phyloP scores from a whole-genome alignment of 805 yeast genomes.

The Ogataea saltuana region DNA sequence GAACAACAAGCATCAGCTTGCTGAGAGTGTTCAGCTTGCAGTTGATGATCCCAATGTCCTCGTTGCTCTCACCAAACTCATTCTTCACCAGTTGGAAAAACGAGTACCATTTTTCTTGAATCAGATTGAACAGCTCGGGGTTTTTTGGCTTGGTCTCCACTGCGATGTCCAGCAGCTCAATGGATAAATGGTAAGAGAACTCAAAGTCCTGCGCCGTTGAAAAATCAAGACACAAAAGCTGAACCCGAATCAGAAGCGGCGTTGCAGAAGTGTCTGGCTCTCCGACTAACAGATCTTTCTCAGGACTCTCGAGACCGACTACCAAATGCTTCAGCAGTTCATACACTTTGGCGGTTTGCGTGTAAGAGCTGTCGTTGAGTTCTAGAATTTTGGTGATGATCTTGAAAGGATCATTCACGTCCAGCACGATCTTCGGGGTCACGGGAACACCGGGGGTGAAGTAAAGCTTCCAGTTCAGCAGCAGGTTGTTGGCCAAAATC shows the following conservation, averaged over 20 bases:
- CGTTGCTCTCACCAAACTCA: slow-evolving; percentile 27
- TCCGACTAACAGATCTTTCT: no score
- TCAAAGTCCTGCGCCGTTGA: slow-evolving; percentile 64
- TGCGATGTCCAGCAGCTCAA: slow-evolving; percentile 38
- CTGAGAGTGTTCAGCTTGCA: slow-evolving; percentile 57
- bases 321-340: slow-evolving; percentile 43
- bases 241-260: slow-evolving; percentile 32
- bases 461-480: slow-evolving; percentile 33
- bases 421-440: slow-evolving; percentile 30
- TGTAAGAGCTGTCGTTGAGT: slow-evolving; percentile 52
- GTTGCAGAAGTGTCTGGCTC: slow-evolving; percentile 1
- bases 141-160: slow-evolving; percentile 9
- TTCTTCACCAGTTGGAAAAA: slow-evolving; percentile 71
- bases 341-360: slow-evolving; percentile 43
- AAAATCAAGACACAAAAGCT: slow-evolving; percentile 59
- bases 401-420: slow-evolving; percentile 27
- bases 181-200: slow-evolving; percentile 50
- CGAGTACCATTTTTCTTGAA: slow-evolving; percentile 59
- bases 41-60: slow-evolving; percentile 13
- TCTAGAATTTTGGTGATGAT: slow-evolving; percentile 43
- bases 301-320: slow-evolving; percentile 43
- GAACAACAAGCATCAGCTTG: slow-evolving; percentile 50
- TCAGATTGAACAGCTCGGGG: slow-evolving; percentile 16
- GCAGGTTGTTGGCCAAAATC: slow-evolving; percentile 23
- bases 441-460: slow-evolving; percentile 33